Base-by-base conservation (phyloP, 129 eudicot species). In the Deinandra increscens region DNA sequence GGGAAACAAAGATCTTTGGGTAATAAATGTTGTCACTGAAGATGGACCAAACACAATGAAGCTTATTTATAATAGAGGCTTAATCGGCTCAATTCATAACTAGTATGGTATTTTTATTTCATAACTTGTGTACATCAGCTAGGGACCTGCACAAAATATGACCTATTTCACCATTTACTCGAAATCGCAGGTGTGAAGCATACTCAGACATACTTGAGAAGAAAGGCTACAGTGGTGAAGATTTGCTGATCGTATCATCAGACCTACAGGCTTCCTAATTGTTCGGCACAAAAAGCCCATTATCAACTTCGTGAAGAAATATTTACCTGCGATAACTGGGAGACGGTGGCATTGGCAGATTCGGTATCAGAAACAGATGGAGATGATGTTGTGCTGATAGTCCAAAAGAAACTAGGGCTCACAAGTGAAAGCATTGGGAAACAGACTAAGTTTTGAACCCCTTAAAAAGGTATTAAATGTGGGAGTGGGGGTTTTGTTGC, bases 31-130 rank as follows among this genome's bases (percentile, higher is more conserved):
- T 54, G 91, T 94, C 61, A 82, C 97, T 51, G 96, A 89, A 74
- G 97, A 94, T 74, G 97, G 99, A 64, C 99, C 97, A 1, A 87
- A 87, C 70, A 94, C 99, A 31, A 90, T 94, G 70, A 94, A 94
- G 82, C 77, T 90, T 33, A 79, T 94, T 18, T 89, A 85, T 31
- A 97, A 94, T 59, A 75, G 97, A 75, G 99, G 99, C 82, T 78
- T 94, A 75, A 90, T 94, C 42, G 99, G 99, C 71, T 64, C 99
- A 68, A 73, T 79, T 59, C 93, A 89, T 79, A 85, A 79, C 84
- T 94, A 97, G 99, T 94, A 89, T 22, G 84, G 63, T 36, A 26
- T 69, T n/a, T 70, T 29, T 29, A 22, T 43, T 17, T 50, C 67
- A 9, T 50, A 6, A 46, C 17, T 10, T 50, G 29, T 37, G 39